Evolutionary conservation across 441 rosid species (phyloP), one percentile per base, ranked within the genome.

Genomic region (Geranium incanum): DNA sequence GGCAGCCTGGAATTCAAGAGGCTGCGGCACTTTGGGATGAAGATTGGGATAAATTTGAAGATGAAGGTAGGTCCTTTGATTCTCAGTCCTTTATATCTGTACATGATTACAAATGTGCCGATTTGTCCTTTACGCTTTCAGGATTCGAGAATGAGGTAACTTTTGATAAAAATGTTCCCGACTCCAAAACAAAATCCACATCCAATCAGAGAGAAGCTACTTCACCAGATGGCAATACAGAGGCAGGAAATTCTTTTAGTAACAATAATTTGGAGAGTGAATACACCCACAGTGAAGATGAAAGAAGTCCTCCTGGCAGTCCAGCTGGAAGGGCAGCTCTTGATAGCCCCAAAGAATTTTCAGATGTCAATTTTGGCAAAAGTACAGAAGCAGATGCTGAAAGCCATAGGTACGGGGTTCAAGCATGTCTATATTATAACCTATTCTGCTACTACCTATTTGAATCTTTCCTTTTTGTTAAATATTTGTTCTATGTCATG

Each of bases 11-110:
- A 73, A 81, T 95, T 78, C 95, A 83, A 77, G 98, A 86, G 82
- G 86, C 81, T 67, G 96, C 98, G 57, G 88, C 87, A 75, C 80
- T 85, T 45, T 95, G 99, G 99, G 96, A 92, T 86, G 99, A 95
- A 84, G 99, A 92, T 16, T 95, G 99, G 97, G 99, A 95, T 79
- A 92, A 95, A 80, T 92, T 95, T 82, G 97, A 90, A 84, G 99
- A 95, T 85, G 96, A 88, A 85, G 98, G 99, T 89, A 57, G 72
- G 69, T 21, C 28, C 66, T 41, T 12, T 38, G 43, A 66, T 71
- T 72, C 18, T 73, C 39, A 48, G 36, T 48, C 28, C 63, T 65
- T 39, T 0, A 69, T n/a, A 69, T 69, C 28, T 70, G 36, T 68
- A 62, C 63, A 37, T 71, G 69, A 57, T 18, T 73, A 77, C 68